Conservation (phyloP, 2,329 filamentous ascomycete genomes). For the Aspergillus alliaceus region DNA sequence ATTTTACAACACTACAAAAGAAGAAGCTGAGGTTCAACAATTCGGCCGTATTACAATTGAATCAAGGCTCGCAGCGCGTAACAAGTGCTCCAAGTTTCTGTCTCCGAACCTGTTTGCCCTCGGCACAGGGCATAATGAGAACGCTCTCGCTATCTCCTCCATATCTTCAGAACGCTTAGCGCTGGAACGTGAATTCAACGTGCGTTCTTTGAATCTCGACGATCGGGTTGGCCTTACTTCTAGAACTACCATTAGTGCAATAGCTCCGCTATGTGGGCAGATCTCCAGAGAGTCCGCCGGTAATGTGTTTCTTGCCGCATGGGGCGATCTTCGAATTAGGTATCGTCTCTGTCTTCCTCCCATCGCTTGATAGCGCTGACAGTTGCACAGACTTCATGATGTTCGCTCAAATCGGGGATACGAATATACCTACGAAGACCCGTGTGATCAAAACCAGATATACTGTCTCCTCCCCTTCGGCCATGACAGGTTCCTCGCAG, state of each 20-base stretch:
- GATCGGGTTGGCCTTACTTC: slow-evolving; percentile 19
- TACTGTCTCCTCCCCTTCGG: slow-evolving; percentile 60
- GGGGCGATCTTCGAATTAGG: slow-evolving; percentile 57
- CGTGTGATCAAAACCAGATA: slow-evolving; percentile 58
- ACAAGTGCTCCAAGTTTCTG: slow-evolving; percentile 56
- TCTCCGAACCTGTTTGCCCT: slow-evolving; percentile 52
- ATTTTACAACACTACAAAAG: slow-evolving; percentile 45
- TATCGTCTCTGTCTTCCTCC: slow-evolving; percentile 14
- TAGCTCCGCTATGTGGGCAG: slow-evolving; percentile 36
- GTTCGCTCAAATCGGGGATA: slow-evolving; percentile 52
- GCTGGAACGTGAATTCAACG: slow-evolving; percentile 37
- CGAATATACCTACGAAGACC: slow-evolving; percentile 54
- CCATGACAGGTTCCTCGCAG: slow-evolving; percentile 57
- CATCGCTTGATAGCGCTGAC: background rate
- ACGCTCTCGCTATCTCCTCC: slow-evolving; percentile 52
- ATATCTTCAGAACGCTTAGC: slow-evolving; percentile 48
- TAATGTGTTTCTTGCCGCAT: slow-evolving; percentile 59
- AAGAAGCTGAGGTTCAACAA: slow-evolving; percentile 35
- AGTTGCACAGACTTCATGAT: slow-evolving; percentile 55
- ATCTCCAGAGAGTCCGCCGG: slow-evolving; percentile 34
- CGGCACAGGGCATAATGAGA: slow-evolving; percentile 45
- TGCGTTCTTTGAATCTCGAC: slow-evolving; percentile 33
- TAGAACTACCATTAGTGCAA: slow-evolving; percentile 34
- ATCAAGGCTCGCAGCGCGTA: slow-evolving; percentile 25
- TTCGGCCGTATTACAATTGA: slow-evolving; percentile 30